Evolutionary conservation across 306 rosid species (phyloP).

Genomic region (Prinsepia uniflora): DNA sequence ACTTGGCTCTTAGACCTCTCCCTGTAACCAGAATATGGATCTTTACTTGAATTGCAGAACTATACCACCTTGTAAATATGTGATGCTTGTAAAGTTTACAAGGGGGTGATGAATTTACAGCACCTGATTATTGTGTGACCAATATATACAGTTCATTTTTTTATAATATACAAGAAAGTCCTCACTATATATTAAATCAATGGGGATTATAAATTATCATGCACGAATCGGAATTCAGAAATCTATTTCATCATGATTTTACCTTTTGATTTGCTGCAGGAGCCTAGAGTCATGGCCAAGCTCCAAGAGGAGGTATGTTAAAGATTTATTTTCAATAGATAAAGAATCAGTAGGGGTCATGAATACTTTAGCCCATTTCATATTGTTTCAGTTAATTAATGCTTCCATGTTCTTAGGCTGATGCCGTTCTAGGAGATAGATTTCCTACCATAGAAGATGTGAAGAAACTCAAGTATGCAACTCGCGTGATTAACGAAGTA

Average conservation of each 20-base stretch:
- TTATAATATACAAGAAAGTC: background rate
- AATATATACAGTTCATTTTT: background rate
- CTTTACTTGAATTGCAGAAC: slow-evolving; percentile 1
- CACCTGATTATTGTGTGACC: background rate
- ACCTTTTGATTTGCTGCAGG: slow-evolving; percentile 49
- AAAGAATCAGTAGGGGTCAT: slow-evolving; percentile 14
- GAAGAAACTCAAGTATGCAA: slow-evolving; percentile 89
- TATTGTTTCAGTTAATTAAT: slow-evolving; percentile 6
- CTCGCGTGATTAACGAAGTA: slow-evolving; percentile 97
- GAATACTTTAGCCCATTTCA: slow-evolving; percentile 9
- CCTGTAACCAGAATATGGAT: background rate
- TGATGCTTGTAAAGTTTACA: background rate
- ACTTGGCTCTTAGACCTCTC: background rate
- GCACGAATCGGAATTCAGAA: background rate
- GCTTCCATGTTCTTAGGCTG: slow-evolving; percentile 50
- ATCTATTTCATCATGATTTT: background rate
- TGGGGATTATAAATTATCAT: background rate
- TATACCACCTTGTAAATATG: background rate
- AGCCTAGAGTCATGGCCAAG: slow-evolving; percentile 72
- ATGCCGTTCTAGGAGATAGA: slow-evolving; percentile 76
- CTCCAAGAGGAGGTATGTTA: slow-evolving; percentile 88
- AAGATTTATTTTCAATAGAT: slow-evolving; percentile 18
- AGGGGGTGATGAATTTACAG: background rate
- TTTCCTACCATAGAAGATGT: slow-evolving; percentile 85
- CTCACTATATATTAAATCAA: background rate